phyloP scores from a whole-genome alignment of 495 filamentous ascomycete species.

The Trichoderma parareesei region DNA sequence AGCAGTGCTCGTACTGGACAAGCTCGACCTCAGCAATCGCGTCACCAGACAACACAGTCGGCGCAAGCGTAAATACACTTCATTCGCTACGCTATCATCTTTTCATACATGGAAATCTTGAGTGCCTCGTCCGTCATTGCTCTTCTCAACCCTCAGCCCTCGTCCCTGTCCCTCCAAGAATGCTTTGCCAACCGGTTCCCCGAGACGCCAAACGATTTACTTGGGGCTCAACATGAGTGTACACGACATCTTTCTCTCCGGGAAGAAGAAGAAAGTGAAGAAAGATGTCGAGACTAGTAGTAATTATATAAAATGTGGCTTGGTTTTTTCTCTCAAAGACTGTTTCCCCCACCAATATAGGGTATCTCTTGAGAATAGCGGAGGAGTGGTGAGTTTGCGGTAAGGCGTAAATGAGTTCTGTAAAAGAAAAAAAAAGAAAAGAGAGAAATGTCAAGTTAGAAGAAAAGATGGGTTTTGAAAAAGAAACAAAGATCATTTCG shows the following conservation, averaged over 20 bases:
- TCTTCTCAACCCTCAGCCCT: neutral
- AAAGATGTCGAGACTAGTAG: neutral
- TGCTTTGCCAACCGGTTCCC: conserved; percentile 5
- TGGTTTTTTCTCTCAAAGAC: conserved; percentile 7
- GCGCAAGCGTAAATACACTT: conserved; percentile 1
- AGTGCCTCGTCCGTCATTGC: neutral
- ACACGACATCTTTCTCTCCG: neutral
- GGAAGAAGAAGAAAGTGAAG: neutral
- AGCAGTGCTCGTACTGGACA: too few relatives aligned
- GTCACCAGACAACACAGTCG: too few relatives aligned
- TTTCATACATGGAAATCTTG: conserved; percentile 5
- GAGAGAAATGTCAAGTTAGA: neutral
- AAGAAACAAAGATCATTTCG: too few relatives aligned
- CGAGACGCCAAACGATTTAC: conserved; percentile 9
- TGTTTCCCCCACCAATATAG: conserved; percentile 7
- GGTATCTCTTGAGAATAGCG: conserved; percentile 7
- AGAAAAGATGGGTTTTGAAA: neutral
- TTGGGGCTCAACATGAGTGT: conserved; percentile 4
- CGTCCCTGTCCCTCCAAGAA: neutral
- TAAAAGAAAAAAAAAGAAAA: neutral
- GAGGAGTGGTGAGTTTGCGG: conserved; percentile 5
- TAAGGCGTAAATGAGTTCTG: neutral
- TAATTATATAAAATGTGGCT: conserved; percentile 1
- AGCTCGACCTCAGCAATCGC: too few relatives aligned
- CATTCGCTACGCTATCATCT: conserved; percentile 9